These are phyloP conservation scores for Tephrocybe sp. DNA, from an alignment of 768 basidiomycete genomes.

Conservation along the genomic window DNA sequence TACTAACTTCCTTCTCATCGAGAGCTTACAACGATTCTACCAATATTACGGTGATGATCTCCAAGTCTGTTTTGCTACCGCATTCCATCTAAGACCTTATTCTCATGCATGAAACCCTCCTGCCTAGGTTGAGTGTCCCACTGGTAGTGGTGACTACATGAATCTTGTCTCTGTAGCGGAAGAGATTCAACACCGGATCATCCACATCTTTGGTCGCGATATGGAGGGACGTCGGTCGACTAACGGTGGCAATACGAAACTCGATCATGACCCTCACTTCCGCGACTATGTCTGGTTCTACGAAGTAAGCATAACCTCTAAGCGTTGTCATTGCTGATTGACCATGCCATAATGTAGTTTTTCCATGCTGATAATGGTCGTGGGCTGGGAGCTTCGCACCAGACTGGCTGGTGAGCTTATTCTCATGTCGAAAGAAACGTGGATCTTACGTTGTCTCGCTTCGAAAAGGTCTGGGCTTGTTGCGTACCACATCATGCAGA, in stretches of 20 bases:
- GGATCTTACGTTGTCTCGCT: not conserved
- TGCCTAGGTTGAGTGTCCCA: conserved; percentile 84
- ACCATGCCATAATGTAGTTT: conserved; percentile 47
- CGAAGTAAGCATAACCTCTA: conserved; percentile 51
- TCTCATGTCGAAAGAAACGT: not conserved
- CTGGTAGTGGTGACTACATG: conserved; percentile 97
- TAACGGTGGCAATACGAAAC: conserved; percentile 84
- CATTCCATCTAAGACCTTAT: not conserved
- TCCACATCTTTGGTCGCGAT: conserved; percentile 97
- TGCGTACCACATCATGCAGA: conserved; percentile 89
- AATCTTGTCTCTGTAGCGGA: conserved; percentile 91
- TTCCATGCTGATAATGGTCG: conserved; percentile 94
- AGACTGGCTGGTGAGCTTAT: conserved; percentile 84
- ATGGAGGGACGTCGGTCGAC: conserved; percentile 81
- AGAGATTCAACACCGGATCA: conserved; percentile 98
- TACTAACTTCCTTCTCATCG: conserved; percentile 93
- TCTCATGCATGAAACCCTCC: conserved; percentile 2
- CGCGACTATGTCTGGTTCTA: conserved; percentile 96
- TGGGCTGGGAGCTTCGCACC: conserved; percentile 96
- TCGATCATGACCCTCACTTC: conserved; percentile 94
- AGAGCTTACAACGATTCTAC: conserved; percentile 95
- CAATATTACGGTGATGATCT: conserved; percentile 95
- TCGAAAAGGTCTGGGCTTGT: conserved; percentile 76
- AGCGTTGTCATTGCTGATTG: conserved; percentile 1
- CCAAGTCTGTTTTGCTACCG: conserved; percentile 38